Percentiles rank a stretch among this genome's conserved stretches.
Evolutionary conservation across 78 protist genomes (phyloP).

Genomic region (Planoprotostelium fungivorum): DNA sequence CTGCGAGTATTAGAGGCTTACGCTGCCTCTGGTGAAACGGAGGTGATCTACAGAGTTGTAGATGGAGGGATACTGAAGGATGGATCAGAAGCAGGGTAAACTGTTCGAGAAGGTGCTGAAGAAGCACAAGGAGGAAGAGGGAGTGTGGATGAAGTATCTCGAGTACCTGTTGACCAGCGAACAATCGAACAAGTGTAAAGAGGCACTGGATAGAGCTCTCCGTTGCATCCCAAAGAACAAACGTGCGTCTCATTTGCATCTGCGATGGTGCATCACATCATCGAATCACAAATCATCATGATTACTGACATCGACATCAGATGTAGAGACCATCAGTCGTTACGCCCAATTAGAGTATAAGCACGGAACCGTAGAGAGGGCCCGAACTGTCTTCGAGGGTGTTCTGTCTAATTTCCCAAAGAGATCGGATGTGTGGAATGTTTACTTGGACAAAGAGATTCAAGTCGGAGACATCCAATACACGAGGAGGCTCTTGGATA

Average conservation of each 20-base stretch:
- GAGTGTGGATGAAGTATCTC: constrained; percentile 62
- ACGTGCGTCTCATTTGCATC: constrained; percentile 18
- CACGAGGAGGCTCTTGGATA: constrained; percentile 71
- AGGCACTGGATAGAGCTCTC: constrained; percentile 30
- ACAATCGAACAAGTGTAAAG: constrained; percentile 18
- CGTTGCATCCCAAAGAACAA: constrained; percentile 58
- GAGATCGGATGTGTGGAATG: constrained; percentile 92
- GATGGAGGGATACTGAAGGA: background rate
- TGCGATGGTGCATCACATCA: background rate
- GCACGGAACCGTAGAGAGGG: constrained; percentile 87
- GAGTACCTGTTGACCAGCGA: constrained; percentile 9
- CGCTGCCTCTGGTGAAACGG: constrained; percentile 17
- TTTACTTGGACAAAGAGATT: constrained; percentile 90
- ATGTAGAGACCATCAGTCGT: constrained; percentile 62
- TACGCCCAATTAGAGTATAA: constrained; percentile 88
- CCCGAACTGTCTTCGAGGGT: constrained; percentile 61
- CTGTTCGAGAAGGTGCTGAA: constrained; percentile 48
- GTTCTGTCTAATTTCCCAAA: constrained; percentile 79
- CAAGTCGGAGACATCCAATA: constrained; percentile 6
- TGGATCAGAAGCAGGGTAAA: background rate
- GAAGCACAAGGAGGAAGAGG: constrained; percentile 38
- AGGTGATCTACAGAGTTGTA: background rate
- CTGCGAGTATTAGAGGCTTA: constrained; percentile 25
- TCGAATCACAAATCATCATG: too few species aligned
- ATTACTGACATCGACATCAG: too few species aligned